Base-by-base conservation (phyloP, 2,329 filamentous ascomycete species). In the Diaporthe australafricana region DNA sequence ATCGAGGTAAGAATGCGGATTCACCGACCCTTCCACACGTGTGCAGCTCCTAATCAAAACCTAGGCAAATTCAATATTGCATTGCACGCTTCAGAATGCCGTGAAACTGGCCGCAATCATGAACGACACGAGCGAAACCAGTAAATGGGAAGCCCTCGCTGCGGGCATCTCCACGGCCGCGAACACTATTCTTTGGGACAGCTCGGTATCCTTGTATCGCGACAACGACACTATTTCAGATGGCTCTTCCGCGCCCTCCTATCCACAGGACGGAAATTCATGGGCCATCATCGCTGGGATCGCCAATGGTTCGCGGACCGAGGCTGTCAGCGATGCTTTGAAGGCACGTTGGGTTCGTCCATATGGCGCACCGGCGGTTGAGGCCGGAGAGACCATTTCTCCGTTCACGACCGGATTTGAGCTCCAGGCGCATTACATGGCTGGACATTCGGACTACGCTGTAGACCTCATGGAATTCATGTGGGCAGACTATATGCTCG, bases 31-130 rank as follows among this genome's bases (percentile, higher is more conserved):
- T n/a, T n/a, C n/a, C n/a, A n/a, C n/a, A n/a, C n/a, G n/a, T n/a
- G n/a, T n/a, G n/a, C n/a, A n/a, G n/a, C n/a, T n/a, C n/a, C n/a
- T n/a, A n/a, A n/a, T n/a, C n/a, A n/a, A n/a, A n/a, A n/a, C n/a
- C 8, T 85, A 88, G 78, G 86, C 85, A 4, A 86, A 85, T 74
- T 84, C 86, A 73, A 86, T 88, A n/a, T 76, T 88, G 17, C 85
- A 87, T 71, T 81, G 86, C 70, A 87, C 85, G 0, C 80, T 90
- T 48, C 81, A 82, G 22, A 85, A 85, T 53, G 86, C 83, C 20
- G 81, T 86, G 66, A 76, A 79, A 9, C 83, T 90, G 2, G 85
- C 85, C 6, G 74, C 76, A 8, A 86, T 83, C 70, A 77, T 87
- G n/a, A 81, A 81, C 35, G 82, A 85, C 50, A 56, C 56, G 2